phyloP scores from a whole-genome alignment of 805 yeast species.

The Brettanomyces nanus region DNA sequence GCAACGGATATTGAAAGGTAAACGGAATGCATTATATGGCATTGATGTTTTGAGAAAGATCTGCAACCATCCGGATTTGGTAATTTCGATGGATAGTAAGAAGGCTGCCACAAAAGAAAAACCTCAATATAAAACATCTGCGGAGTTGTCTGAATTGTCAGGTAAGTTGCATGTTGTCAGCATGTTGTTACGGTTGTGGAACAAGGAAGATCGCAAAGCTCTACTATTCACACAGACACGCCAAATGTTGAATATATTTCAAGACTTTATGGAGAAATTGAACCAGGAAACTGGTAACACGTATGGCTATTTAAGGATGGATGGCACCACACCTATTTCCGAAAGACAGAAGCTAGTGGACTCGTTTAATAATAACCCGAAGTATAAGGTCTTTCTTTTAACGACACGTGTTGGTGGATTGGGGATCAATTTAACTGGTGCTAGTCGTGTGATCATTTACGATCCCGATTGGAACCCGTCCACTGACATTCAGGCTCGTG shows the following conservation, averaged over 20 bases:
- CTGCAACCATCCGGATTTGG: constrained; percentile 93
- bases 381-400: constrained; percentile 59
- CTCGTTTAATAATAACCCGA: constrained; percentile 55
- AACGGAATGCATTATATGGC: constrained; percentile 76
- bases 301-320: constrained; percentile 73
- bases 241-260: constrained; percentile 88
- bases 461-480: constrained; percentile 99
- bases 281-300: constrained; percentile 19
- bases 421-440: constrained; percentile 92
- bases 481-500: constrained; percentile 94
- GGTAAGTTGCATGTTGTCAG: constrained; percentile 90
- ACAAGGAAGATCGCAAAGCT: constrained; percentile 64
- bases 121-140: constrained; percentile 8
- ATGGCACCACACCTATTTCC: constrained; percentile 81
- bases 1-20: constrained; percentile 62
- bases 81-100: constrained; percentile 29
- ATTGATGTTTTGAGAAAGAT: constrained; percentile 86
- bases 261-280: constrained; percentile 46
- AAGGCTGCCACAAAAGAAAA: constrained; percentile 17
- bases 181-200: constrained; percentile 71
- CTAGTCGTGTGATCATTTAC: constrained; percentile 85
- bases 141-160: constrained; percentile 41
- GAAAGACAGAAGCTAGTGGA: constrained; percentile 77
- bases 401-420: constrained; percentile 96
- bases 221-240: constrained; percentile 86